Base-by-base conservation (phyloP, 139 green algal genomes). In the Closterium sp. region DNA sequence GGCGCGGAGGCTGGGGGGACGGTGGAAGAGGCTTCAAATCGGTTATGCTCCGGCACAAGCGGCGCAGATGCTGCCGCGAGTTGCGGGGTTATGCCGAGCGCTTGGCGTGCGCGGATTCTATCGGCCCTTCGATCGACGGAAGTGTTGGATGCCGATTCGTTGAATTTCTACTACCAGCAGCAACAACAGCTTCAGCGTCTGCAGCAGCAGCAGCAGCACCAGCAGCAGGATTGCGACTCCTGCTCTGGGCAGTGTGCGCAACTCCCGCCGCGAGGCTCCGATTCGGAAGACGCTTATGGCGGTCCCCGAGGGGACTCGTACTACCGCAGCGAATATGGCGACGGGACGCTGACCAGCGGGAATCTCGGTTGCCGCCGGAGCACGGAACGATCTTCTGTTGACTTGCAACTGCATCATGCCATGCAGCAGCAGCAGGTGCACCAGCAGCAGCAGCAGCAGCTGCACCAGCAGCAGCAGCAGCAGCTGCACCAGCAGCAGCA, bases 401-500 rank as follows among this genome's bases (percentile, higher is more conserved):
- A 16, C 25, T 76, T 76, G 9, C 84, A 86, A 32, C 25, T 34
- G 31, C 84, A 86, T 28, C 55, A 76, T 76, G 55, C 55, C 55
- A 28, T 76, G 1, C 85, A 88, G 32, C 85, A 88, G 85, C 84
- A 88, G 84, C 84, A 88, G 84, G 28, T 43, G 5, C 31, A 88
- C 0, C 84, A 88, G 10, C 84, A 64, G 5, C 84, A 88, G 5
- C 84, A 88, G 84, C 84, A 88, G 84, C 84, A 88, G 84, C 84
- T 43, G 5, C 84, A 88, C 0, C 84, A 88, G 10, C 31, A 64
- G 5, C 84, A 88, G 5, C 84, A 88, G 5, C 84, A 88, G 84
- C 84, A 88, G 84, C 84, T 43, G 84, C 84, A 88, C 28, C 84
- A 88, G 84, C 84, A 88, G 84, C 84, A 88, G 84, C 31, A 88